Evolutionary conservation across 257 asterid genomes (phyloP).

Genomic region (Henckelia pumila): DNA sequence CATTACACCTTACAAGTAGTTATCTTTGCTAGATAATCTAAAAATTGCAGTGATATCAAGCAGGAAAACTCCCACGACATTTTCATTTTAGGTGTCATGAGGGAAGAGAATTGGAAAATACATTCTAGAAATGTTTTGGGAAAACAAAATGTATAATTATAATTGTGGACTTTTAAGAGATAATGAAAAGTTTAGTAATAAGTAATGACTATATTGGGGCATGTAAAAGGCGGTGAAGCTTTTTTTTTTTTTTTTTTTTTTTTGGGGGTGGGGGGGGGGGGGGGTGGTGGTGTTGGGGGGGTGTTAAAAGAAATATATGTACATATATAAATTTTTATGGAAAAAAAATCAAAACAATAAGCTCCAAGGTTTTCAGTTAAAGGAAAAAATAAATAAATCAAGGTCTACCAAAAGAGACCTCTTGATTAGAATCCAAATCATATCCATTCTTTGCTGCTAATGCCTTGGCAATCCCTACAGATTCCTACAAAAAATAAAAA

Average conservation of each 20-base stretch:
- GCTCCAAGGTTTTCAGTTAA: neutral
- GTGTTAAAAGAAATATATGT: neutral
- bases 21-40: conserved; percentile 18
- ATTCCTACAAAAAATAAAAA: conserved; percentile 54
- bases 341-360: too few relatives aligned
- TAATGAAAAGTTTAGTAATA: neutral
- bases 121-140: neutral
- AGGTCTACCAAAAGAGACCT: conserved; percentile 49
- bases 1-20: neutral
- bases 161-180: neutral
- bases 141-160: neutral
- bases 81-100: too few relatives aligned
- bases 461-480: conserved; percentile 98
- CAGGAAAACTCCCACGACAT: neutral
- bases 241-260: too few relatives aligned
- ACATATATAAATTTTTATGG: too few relatives aligned
- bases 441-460: conserved; percentile 96
- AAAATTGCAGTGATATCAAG: conserved; percentile 19
- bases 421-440: conserved; percentile 96
- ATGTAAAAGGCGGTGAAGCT: neutral
- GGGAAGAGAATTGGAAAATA: too few relatives aligned
- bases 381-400: neutral
- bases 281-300: too few relatives aligned
- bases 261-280: too few relatives aligned
- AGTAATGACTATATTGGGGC: neutral